Conservation (phyloP, 345 rosid species). For the Ailanthus altissimus region DNA sequence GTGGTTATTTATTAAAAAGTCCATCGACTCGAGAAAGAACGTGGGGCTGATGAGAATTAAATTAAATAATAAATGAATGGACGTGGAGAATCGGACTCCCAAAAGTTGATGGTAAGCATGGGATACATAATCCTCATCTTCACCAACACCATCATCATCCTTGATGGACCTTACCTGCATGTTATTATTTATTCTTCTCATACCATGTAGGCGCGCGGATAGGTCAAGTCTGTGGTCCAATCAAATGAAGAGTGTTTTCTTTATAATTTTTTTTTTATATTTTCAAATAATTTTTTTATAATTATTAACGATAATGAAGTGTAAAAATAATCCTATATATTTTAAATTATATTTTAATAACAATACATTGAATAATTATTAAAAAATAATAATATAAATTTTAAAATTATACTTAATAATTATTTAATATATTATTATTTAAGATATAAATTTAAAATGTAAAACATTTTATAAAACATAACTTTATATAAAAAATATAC, state of each 20-base stretch:
- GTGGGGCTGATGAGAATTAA: neutral
- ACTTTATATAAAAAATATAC: too few relatives aligned
- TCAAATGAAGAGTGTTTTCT: neutral
- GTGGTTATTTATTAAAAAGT: neutral
- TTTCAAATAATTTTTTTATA: too few relatives aligned
- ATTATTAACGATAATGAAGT: too few relatives aligned
- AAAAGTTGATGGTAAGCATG: neutral
- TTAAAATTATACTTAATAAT: too few relatives aligned
- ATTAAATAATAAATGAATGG: neutral
- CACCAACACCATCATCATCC: neutral
- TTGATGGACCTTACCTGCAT: neutral
- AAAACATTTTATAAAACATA: too few relatives aligned
- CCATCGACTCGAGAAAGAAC: neutral
- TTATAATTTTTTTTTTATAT: neutral
- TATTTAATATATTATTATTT: too few relatives aligned
- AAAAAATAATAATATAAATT: too few relatives aligned
- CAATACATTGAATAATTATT: too few relatives aligned
- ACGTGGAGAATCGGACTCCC: constrained; percentile 27
- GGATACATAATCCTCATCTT: neutral
- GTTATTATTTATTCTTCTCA: neutral
- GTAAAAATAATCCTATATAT: too few relatives aligned
- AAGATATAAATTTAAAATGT: too few relatives aligned
- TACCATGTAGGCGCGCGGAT: too few relatives aligned
- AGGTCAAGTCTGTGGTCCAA: constrained; percentile 13
- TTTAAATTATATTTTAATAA: too few relatives aligned